Base-by-base conservation (phyloP, 2,329 filamentous ascomycete species). In the Penicillium sumatraense region DNA sequence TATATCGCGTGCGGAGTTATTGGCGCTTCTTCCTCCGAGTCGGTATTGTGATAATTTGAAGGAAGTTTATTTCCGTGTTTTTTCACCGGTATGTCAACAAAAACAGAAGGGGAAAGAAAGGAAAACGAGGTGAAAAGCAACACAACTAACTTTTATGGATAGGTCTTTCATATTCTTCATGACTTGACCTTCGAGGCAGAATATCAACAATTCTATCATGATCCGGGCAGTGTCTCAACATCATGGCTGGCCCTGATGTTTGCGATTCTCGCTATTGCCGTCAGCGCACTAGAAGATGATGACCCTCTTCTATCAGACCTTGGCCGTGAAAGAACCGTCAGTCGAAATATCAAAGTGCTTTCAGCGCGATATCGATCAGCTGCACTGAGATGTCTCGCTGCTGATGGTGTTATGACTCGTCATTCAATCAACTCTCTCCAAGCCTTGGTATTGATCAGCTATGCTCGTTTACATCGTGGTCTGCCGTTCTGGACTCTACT, bases 81-180 rank as follows among this genome's bases (percentile, higher is more conserved):
- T 75, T 51, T 75, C 73, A 16, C 71, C 73, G 16, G 73, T 75
- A 66, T 23, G 72, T 54, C 18, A 51, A 3, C 13, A 1, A 16
- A 13, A 40, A 10, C 16, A 7, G 29, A 18, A 5, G 14, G 10
- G 7, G 35, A 36, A 35, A 13, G 21, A 29, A 23, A 11, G 23
- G 21, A 29, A 53, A 61, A 64, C n/a, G n/a, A n/a, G n/a, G 51
- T 53, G 31, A 11, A 38, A 16, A n/a, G 20, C 24, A n/a, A 2
- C 13, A 16, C 11, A 3, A 14, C 40, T 44, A 27, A 44, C 56
- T 21, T 5, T 20, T 18, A 3, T 11, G 21, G 11, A 14, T 35
- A 71, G 68, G 61, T 77, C 11, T 77, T 76, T 46, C 74, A 77
- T 59, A 70, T 77, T 41, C 68, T 77, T 9, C 75, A 77, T 48